phyloP scores from a whole-genome alignment of 2,329 filamentous ascomycete genomes.

The Penicillium freii region DNA sequence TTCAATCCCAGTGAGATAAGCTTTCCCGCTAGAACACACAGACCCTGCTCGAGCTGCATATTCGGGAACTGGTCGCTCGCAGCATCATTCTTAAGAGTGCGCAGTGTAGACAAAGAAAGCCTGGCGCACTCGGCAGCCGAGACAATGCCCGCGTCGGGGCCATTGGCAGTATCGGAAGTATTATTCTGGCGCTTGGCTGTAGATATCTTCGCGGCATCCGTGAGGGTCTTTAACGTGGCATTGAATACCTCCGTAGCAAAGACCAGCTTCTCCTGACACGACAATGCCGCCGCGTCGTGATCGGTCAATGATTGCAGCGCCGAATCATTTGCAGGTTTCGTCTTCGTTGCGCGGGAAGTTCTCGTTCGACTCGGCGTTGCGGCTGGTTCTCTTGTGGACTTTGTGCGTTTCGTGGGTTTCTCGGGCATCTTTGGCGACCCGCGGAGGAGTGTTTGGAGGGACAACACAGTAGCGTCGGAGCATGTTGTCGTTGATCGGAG shows the following conservation, averaged over 20 bases:
- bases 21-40: constrained; percentile 44
- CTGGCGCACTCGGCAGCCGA: constrained; percentile 43
- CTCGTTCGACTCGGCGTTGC: constrained; percentile 24
- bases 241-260: constrained; percentile 50
- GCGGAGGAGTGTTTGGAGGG: constrained; percentile 42
- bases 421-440: constrained; percentile 26
- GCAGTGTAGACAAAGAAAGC: constrained; percentile 40
- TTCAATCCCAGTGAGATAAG: constrained; percentile 42
- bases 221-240: constrained; percentile 43
- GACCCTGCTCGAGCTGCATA: constrained; percentile 44
- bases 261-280: constrained; percentile 40
- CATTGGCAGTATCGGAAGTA: constrained; percentile 24
- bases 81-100: constrained; percentile 35
- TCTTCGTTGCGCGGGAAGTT: constrained; percentile 25
- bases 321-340: constrained; percentile 27
- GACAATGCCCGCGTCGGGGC: constrained; percentile 25
- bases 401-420: constrained; percentile 25
- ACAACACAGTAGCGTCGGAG: constrained; percentile 44
- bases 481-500: constrained; percentile 56
- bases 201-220: constrained; percentile 36
- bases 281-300: constrained; percentile 29
- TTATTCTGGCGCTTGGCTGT: constrained; percentile 17
- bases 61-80: constrained; percentile 28
- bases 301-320: constrained; percentile 27
- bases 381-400: constrained; percentile 23